These are phyloP conservation scores for Magnaporthiopsis poae DNA, from an alignment of 2,329 filamentous ascomycete genomes.

Conservation along the genomic window DNA sequence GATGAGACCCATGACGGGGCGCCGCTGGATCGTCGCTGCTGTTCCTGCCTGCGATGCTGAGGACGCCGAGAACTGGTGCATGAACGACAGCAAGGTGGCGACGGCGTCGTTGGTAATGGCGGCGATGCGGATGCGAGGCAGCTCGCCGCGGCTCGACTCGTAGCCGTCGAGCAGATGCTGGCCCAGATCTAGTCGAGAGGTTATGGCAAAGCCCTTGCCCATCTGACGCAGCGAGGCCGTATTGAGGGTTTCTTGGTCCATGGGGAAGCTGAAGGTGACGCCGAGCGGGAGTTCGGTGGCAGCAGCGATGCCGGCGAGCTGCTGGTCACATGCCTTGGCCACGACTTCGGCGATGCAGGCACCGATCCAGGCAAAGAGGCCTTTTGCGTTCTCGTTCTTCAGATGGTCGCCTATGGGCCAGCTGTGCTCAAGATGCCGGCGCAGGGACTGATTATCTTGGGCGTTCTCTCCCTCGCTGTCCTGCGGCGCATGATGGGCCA, in stretches of 20 bases:
- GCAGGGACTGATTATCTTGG: constrained; percentile 24
- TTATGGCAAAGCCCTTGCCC: constrained; percentile 61
- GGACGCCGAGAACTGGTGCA: constrained; percentile 57
- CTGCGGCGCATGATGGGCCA: constrained; percentile 27
- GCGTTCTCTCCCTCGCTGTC: constrained; percentile 5
- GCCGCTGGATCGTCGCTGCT: constrained; percentile 1
- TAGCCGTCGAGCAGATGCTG: constrained; percentile 51
- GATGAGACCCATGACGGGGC: constrained; percentile 61
- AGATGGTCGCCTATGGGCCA: constrained; percentile 67
- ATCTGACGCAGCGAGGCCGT: constrained; percentile 57
- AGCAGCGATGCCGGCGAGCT: constrained; percentile 26
- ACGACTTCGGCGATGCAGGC: constrained; percentile 67
- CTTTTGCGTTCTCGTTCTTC: constrained; percentile 64
- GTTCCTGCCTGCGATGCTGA: constrained; percentile 38
- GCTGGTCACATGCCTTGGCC: constrained; percentile 38
- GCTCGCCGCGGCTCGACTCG: constrained; percentile 33
- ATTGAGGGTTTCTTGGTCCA: constrained; percentile 53
- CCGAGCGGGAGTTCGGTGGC: constrained; percentile 49
- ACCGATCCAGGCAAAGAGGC: constrained; percentile 74
- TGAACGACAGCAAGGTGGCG: constrained; percentile 66
- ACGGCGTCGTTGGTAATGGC: constrained; percentile 78
- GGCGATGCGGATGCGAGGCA: constrained; percentile 60
- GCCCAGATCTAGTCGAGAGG: constrained; percentile 50
- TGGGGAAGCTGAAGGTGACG: constrained; percentile 62
- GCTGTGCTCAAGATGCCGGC: constrained; percentile 54